Evolutionary conservation across 305 asterid genomes (phyloP), one percentile per base, ranked within the genome.

Genomic region (Plantago coronopus): DNA sequence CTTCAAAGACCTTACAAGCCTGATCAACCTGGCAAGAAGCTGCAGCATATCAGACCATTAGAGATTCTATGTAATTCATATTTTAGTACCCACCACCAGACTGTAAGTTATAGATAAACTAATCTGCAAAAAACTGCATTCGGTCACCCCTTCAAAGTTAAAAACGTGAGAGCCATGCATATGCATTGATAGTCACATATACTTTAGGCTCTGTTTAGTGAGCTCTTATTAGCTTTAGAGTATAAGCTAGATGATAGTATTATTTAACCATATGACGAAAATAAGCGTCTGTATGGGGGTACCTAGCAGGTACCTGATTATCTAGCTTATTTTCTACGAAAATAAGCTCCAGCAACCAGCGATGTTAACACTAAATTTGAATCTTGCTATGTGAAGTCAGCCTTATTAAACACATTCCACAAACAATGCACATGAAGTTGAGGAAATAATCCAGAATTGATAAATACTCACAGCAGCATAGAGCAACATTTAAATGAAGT

Each of bases 381-480:
- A 29, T 34, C 22, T 51, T 14, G 15, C 57, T 2, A 27, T n/a
- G n/a, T n/a, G n/a, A 27, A 27, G 7, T 3, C 7, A 27, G 34
- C 34, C 34, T 27, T 27, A 27, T 27, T 6, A 34, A 7, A 34
- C 42, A 34, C 9, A 34, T 1, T 23, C 58, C 63, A 76, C 82
- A 17, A 94, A 89, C 63, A 93, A 87, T 29, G 89, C 89, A 79
- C 65, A 93, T 87, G 91, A 89, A 85, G 66, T 93, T 89, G 72
- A 81, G 42, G 42, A 34, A 34, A 34, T 34, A 34, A 89, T 2
- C 79, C 82, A 65, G 89, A 83, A 67, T 76, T 80, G 73, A 89
- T 96, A 76, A 87, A 70, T 45, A 54, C 71, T 74, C 80, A 79
- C 34, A 91, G 7, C 31, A 34, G 42, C 42, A 34, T 34, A 4